These are phyloP conservation scores for Penicillium daleae DNA, from an alignment of 495 filamentous ascomycete species.

Conservation along the genomic window DNA sequence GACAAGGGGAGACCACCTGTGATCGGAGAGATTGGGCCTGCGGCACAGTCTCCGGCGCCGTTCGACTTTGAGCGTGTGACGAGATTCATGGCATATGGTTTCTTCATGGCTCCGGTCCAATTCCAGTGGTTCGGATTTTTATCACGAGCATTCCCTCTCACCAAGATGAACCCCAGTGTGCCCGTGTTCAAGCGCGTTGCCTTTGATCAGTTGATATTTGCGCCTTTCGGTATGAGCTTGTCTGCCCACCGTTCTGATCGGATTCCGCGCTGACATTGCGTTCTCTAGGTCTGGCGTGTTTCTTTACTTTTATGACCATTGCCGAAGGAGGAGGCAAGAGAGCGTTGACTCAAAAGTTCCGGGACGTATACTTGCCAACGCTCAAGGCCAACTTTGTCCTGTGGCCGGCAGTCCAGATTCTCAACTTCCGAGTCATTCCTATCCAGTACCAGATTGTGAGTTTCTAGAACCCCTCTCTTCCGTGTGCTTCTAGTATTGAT, in stretches of 20 bases:
- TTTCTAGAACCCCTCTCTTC: conserved; percentile 19
- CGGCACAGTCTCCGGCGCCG: conserved; percentile 68
- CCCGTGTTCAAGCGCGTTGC: conserved; percentile 88
- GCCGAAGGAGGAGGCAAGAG: conserved; percentile 89
- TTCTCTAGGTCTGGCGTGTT: conserved; percentile 71
- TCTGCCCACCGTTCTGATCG: background rate
- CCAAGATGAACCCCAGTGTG: conserved; percentile 69
- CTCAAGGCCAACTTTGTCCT: conserved; percentile 95
- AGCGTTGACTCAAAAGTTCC: conserved; percentile 81
- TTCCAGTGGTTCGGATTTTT: conserved; percentile 96
- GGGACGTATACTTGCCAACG: conserved; percentile 90
- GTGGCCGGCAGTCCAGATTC: conserved; percentile 94
- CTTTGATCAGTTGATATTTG: conserved; percentile 94
- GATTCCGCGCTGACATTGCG: conserved; percentile 18
- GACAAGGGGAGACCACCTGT: conserved; percentile 79
- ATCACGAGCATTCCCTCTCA: conserved; percentile 80
- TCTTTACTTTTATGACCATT: conserved; percentile 96
- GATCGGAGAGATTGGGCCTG: conserved; percentile 68
- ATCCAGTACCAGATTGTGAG: conserved; percentile 96
- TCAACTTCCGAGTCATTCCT: conserved; percentile 95
- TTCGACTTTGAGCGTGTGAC: conserved; percentile 96
- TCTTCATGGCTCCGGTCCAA: conserved; percentile 94
- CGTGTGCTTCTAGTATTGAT: conserved; percentile 9
- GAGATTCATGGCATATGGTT: conserved; percentile 94
- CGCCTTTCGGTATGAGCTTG: conserved; percentile 71